Base-by-base conservation (phyloP, 139 green algal genomes). In the Pseudopediastrum boryanum region DNA sequence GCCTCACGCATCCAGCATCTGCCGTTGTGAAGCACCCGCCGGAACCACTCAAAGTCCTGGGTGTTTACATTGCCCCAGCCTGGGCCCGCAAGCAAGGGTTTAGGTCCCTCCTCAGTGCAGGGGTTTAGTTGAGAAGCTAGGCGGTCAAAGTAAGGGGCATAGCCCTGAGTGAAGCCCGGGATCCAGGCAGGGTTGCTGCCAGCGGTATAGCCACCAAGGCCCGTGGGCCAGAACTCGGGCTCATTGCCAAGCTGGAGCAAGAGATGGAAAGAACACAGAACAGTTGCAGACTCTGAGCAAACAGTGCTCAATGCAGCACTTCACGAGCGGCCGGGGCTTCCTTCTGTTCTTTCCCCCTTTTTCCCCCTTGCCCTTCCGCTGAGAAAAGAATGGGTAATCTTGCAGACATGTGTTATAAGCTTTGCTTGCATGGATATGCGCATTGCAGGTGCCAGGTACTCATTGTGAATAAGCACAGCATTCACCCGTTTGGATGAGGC, bases 1-100 rank as follows among this genome's bases (percentile, higher is more conserved):
- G 48, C 41, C 51, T 82, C 76, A 29, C 51, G 46, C 5, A 82
- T 41, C 39, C 68, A 75, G 51, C 76, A 82, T 33, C 59, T 71
- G 48, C 61, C 61, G 23, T 51, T 8, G 19, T 9, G 6, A 9
- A 73, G 19, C 6, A 71, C n/a, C 61, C 61, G 59, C 5, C 29
- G 51, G 25, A 82, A 51, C 76, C 64, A 82, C 61, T n/a, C 51
- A 27, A 65, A 48, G 39, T 82, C 76, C 43, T 75, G 65, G 3
- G 76, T 82, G 76, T 82, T 82, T 12, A 82, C 76, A 42, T 82
- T 82, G 65, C 76, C 74, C 74, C 74, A 81, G 13, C 74, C 74
- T 29, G 74, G 74, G 36, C 74, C 74, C 29, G 74, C 64, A 25
- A 81, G 74, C 13, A 56, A 36, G 27, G 74, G 74, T 35, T 29